A percentile compares a stretch with the other conserved stretches of the same genome.
phyloP scores from a whole-genome alignment of 225 moss, liverwort and hornwort genomes.

The Pleurozium schreberi region DNA sequence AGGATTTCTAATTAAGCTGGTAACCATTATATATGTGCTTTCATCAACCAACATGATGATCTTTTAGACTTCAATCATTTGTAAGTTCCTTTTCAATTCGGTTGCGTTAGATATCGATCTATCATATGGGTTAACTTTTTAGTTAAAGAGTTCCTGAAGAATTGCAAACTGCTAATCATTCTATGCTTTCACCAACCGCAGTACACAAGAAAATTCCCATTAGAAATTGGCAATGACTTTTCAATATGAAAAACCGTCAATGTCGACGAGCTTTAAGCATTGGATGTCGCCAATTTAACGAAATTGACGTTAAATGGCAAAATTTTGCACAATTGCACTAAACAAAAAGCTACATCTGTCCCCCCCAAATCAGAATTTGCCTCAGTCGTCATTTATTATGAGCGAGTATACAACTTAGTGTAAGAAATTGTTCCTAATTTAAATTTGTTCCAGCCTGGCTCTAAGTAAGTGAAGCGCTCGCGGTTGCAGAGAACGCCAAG shows the following conservation, averaged over 20 bases:
- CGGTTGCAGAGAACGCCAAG: conserved; percentile 48
- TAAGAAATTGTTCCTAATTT: not conserved
- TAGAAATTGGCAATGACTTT: no score
- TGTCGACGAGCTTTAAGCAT: not conserved
- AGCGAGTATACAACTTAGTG: not conserved
- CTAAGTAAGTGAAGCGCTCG: not conserved
- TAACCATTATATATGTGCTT: not conserved
- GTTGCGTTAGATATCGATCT: not conserved
- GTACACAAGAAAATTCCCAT: no score
- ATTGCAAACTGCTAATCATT: not conserved
- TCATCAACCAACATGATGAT: not conserved
- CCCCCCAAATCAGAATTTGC: not conserved
- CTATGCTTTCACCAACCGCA: not conserved
- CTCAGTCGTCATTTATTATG: no score
- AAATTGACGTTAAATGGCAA: not conserved
- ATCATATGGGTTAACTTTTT: not conserved
- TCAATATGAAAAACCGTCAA: no score
- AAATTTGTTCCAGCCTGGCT: not conserved
- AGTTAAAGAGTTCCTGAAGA: not conserved
- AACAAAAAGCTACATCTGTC: no score
- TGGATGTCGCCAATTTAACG: not conserved
- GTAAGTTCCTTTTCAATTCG: not conserved
- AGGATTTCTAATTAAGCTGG: not conserved
- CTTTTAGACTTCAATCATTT: not conserved
- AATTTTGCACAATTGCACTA: not conserved